A percentile compares a stretch with the other conserved stretches of the same genome.
These are phyloP conservation scores for Blastobotrys arbuscula DNA, from an alignment of 1,139 yeast genomes.

Conservation along the genomic window DNA sequence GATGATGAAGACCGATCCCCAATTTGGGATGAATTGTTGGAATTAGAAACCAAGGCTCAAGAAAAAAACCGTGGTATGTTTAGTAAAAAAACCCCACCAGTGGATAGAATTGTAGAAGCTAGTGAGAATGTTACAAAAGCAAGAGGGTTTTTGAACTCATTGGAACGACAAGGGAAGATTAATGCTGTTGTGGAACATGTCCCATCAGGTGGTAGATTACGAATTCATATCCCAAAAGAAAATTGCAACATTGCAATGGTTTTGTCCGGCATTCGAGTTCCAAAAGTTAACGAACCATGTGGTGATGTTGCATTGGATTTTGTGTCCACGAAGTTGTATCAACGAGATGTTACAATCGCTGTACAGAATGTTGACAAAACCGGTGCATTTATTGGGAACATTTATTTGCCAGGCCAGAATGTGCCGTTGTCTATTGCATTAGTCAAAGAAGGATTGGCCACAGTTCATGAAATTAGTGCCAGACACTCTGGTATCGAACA, in stretches of 20 bases:
- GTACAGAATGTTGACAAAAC: conserved; percentile 67
- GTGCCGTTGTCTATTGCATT: conserved; percentile 60
- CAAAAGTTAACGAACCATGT: conserved; percentile 41
- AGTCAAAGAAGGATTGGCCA: conserved; percentile 59
- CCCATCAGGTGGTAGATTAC: conserved; percentile 60
- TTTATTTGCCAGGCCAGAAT: conserved; percentile 49
- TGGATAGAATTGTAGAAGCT: conserved; percentile 69
- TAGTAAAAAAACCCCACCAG: conserved; percentile 51
- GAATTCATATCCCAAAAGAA: conserved; percentile 65
- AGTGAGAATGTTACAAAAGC: conserved; percentile 70
- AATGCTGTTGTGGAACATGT: conserved; percentile 69
- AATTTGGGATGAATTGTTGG: conserved; percentile 72
- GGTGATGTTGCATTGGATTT: conserved; percentile 53
- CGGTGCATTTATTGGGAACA: conserved; percentile 76
- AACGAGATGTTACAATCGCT: conserved; percentile 67
- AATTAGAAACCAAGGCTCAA: conserved; percentile 59
- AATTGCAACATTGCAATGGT: conserved; percentile 65
- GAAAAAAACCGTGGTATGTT: conserved; percentile 58
- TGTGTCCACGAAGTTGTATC: conserved; percentile 54
- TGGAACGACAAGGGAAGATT: conserved; percentile 60
- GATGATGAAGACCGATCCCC: conserved; percentile 62
- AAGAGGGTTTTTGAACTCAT: conserved; percentile 63
- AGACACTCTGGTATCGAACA: conserved; percentile 49
- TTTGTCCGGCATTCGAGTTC: conserved; percentile 60
- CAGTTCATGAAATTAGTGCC: conserved; percentile 62